Evolutionary conservation across 805 yeast species (phyloP).

Genomic region (Debaryomyces castellii): DNA sequence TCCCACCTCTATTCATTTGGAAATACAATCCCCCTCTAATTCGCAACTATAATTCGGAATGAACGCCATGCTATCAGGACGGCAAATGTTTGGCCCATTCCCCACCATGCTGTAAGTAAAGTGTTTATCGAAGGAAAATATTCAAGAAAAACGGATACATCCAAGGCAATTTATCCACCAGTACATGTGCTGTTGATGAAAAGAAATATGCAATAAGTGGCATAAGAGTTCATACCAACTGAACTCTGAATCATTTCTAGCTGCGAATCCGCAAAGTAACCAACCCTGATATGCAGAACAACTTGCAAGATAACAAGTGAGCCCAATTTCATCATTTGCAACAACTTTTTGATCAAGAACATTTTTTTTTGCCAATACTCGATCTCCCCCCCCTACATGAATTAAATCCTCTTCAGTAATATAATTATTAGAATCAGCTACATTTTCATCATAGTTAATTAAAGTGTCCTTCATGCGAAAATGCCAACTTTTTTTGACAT

Average conservation of each 20-base stretch:
- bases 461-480: no score
- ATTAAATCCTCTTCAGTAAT: not conserved
- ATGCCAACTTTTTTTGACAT: no score
- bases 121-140: conserved; percentile 27
- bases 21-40: conserved; percentile 38
- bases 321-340: conserved; percentile 38
- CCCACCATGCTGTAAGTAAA: conserved; percentile 55
- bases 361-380: conserved; percentile 20
- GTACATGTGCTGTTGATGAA: conserved; percentile 20
- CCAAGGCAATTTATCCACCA: conserved; percentile 30
- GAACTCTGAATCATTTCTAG: conserved; percentile 47
- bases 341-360: conserved; percentile 26
- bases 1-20: conserved; percentile 58
- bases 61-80: conserved; percentile 53
- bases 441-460: no score
- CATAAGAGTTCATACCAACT: conserved; percentile 31
- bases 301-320: conserved; percentile 55
- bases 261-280: conserved; percentile 56
- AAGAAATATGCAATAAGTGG: conserved; percentile 23
- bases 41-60: conserved; percentile 48
- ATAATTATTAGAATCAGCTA: no score
- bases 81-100: conserved; percentile 57
- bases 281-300: conserved; percentile 55
- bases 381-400: conserved; percentile 3
- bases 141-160: conserved; percentile 27